Percentiles rank a stretch among this genome's conserved stretches.
Conservation (phyloP, 768 basidiomycete genomes). For the Lentinula aciculospora region DNA sequence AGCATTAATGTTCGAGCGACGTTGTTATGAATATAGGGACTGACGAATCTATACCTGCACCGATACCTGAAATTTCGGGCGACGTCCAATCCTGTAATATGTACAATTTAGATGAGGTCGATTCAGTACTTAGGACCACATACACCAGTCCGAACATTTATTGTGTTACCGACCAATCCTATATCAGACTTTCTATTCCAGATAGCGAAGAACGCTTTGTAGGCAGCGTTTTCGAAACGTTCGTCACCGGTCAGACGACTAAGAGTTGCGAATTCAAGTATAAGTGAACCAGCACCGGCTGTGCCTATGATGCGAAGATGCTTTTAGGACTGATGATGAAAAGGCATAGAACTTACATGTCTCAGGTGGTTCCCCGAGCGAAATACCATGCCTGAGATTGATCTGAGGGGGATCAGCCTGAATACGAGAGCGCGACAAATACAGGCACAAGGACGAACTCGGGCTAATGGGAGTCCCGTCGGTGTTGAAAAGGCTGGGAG, state of each 20-base stretch:
- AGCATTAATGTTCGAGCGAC: constrained; percentile 17
- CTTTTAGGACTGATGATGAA: too few species aligned
- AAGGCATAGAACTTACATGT: constrained; percentile 59
- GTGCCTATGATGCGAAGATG: constrained; percentile 62
- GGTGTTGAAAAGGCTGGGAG: constrained; percentile 89
- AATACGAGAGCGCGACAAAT: constrained; percentile 1
- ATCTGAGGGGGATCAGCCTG: constrained; percentile 42
- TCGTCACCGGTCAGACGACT: constrained; percentile 88
- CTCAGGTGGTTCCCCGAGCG: constrained; percentile 70
- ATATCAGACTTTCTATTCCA: constrained; percentile 90
- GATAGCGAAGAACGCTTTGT: constrained; percentile 85
- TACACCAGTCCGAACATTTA: constrained; percentile 80
- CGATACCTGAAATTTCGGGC: constrained; percentile 77
- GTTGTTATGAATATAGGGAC: background rate
- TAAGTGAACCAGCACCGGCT: constrained; percentile 88
- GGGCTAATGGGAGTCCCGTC: constrained; percentile 88
- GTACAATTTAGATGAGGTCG: constrained; percentile 8
- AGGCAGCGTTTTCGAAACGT: constrained; percentile 84
- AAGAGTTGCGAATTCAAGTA: constrained; percentile 91
- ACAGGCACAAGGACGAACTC: constrained; percentile 42
- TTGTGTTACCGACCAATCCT: constrained; percentile 82
- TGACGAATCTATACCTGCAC: constrained; percentile 65
- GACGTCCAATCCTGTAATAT: constrained; percentile 65
- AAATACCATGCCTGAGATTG: constrained; percentile 77
- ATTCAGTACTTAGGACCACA: constrained; percentile 19